A percentile compares a stretch with the other conserved stretches of the same genome.
Conservation (phyloP, 2,329 filamentous ascomycete genomes). For the Penicillium sp. region DNA sequence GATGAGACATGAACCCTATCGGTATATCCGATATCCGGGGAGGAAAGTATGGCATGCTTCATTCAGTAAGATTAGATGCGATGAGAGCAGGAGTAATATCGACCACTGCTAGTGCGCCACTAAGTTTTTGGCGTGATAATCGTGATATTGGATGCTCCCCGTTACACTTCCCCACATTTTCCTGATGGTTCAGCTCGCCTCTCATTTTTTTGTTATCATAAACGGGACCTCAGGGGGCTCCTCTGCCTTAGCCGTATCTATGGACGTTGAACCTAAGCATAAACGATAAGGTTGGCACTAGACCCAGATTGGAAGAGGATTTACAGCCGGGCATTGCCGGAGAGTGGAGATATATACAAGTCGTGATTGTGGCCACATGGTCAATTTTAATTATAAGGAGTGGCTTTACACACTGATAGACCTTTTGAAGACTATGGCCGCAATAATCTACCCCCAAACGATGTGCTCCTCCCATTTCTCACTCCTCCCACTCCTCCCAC, state of each 20-base stretch:
- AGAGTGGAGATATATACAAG: neutral
- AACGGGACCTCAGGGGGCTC: neutral
- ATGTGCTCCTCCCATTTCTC: slow-evolving; percentile 3
- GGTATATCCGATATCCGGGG: slow-evolving; percentile 1
- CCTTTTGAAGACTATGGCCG: neutral
- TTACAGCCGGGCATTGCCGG: too few relatives aligned
- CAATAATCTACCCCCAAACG: neutral
- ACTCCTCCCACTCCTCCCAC: slow-evolving; percentile 10
- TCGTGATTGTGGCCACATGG: neutral
- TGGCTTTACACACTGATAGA: neutral
- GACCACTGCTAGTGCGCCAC: neutral
- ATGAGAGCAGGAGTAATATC: neutral
- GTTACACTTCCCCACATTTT: neutral
- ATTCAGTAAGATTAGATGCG: neutral
- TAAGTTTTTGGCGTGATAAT: too few relatives aligned
- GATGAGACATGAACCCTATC: neutral
- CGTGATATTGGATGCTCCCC: neutral
- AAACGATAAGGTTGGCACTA: neutral
- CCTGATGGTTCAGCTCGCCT: neutral
- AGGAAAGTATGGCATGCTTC: neutral
- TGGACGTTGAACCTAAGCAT: neutral
- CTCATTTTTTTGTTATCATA: neutral
- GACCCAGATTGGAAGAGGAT: neutral
- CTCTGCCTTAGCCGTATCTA: neutral
- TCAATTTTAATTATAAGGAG: too few relatives aligned